Percentiles rank a stretch among this genome's conserved stretches.
phyloP scores from a whole-genome alignment of 129 eudicot genomes.

The Helianthus annuus region HanXRQr2.0-SUNRISE NC_035447.2:43966517-43967016 shows the following conservation, averaged over 20 bases:
- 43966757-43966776: no score
- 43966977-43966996: not conserved
- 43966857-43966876: not conserved
- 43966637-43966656: not conserved
- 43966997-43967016: not conserved
- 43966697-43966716: no score
- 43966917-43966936: not conserved
- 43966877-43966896: not conserved
- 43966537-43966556: constrained; percentile 69
- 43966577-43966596: not conserved
- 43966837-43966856: not conserved
- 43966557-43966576: constrained; percentile 19
- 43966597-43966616: not conserved
- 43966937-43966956: not conserved
- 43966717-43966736: no score
- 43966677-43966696: no score
- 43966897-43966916: not conserved
- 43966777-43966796: no score
- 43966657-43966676: not conserved
- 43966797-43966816: no score
- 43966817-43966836: not conserved
- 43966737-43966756: no score
- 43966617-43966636: not conserved
- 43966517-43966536: constrained; percentile 84
- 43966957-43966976: not conserved